Evolutionary conservation across 140 eudicot species (phyloP), one percentile per base, ranked within the genome.

Genomic region (Ambrosia hybrid): DNA sequence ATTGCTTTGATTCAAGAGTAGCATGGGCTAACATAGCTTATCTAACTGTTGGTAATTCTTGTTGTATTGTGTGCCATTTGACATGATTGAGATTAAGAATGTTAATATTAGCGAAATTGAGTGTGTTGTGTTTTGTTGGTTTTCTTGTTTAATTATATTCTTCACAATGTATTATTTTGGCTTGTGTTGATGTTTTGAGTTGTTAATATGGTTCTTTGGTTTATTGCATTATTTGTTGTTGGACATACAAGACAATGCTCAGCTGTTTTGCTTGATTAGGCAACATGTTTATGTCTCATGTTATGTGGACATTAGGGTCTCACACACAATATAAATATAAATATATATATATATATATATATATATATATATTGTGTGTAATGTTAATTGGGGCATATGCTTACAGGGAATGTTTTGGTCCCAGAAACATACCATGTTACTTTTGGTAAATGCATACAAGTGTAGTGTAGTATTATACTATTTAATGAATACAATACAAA

Each of bases 201-300:
- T 52, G 5, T 65, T 59, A 67, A 49, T 41, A 69, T 60, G 65
- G 57, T 39, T 39, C 73, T 66, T 56, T 53, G 33, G 69, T 46
- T 67, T 66, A 63, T 61, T 69, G 59, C 69, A 64, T 64, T 64
- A 64, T 64, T 33, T 73, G 74, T 15, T 17, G 78, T 73, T 65
- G 65, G 76, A 55, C 51, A 41, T 51, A 71, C 69, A 51, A 69
- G 55, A 51, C 52, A 71, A 71, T 70, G 73, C 61, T 70, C 72
- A 38, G 62, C 68, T 64, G 70, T 78, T 61, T 73, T 73, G 79
- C 80, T 57, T 73, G 75, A 70, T 78, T 78, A 66, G 74, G 78
- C 83, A 78, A 78, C 86, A 69, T 67, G 85, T 57, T 55, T 49
- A 9, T 78, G 83, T 78, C 83, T 64, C 78, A 38, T 63, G 64